These are phyloP conservation scores for Zymoseptoria crescenta DNA, from an alignment of 2,329 filamentous ascomycete species.

Conservation along the genomic window DNA sequence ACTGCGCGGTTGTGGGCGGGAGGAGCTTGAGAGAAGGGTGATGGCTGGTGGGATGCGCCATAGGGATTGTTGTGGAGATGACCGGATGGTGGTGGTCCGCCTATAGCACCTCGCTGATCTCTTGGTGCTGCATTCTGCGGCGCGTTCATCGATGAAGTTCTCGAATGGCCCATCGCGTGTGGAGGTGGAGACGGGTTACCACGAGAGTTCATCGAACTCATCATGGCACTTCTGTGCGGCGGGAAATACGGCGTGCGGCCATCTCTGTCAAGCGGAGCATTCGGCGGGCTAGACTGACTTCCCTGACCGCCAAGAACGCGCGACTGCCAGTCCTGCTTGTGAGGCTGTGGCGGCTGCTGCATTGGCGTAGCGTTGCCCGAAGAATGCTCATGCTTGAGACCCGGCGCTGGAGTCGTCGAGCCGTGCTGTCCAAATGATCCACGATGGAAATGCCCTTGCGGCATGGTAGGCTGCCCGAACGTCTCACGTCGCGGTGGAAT, in stretches of 20 bases:
- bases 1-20: constrained; percentile 22
- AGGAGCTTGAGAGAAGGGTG: constrained; percentile 19
- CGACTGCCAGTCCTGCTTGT: constrained; percentile 18
- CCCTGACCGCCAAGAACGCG: constrained; percentile 14
- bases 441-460: constrained; percentile 20
- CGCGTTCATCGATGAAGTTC: constrained; percentile 26
- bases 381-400: constrained; percentile 23
- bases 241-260: constrained; percentile 22
- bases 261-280: constrained; percentile 24
- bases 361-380: constrained; percentile 9
- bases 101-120: constrained; percentile 16
- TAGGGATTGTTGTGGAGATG: constrained; percentile 27
- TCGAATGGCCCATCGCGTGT: constrained; percentile 24
- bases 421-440: constrained; percentile 19
- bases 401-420: constrained; percentile 15
- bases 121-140: constrained; percentile 12
- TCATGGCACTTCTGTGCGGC: constrained; percentile 20
- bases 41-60: constrained; percentile 13
- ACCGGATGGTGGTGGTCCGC: constrained; percentile 12
- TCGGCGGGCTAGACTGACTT: constrained; percentile 17
- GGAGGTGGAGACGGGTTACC: constrained; percentile 32
- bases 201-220: constrained; percentile 24
- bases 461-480: constrained; percentile 22
- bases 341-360: constrained; percentile 14
- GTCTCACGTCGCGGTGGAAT: constrained; percentile 18